Evolutionary conservation across 129 eudicot genomes (phyloP).

Genomic region (Rutidosis leptorrhynchoides): DNA sequence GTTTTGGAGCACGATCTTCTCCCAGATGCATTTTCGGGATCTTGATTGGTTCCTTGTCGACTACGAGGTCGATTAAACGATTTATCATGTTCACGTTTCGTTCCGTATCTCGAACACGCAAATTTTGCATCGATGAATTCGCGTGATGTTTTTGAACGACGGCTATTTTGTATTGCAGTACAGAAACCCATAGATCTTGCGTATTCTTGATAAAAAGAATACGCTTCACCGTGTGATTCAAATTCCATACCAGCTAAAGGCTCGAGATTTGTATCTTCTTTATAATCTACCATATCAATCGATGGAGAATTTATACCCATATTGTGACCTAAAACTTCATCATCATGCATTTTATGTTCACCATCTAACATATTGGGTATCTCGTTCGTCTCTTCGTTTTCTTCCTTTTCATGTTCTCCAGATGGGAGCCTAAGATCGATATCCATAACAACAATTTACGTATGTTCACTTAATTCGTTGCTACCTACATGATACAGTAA

Average conservation of each 20-base stretch:
- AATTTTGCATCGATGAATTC: conserved; percentile 95
- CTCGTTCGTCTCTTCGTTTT: conserved; percentile 50
- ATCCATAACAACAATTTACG: conserved; percentile 54
- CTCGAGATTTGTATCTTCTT: conserved; percentile 73
- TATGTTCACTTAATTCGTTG: conserved; percentile 13
- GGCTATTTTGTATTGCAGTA: conserved; percentile 90
- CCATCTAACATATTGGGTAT: conserved; percentile 44
- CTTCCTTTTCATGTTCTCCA: conserved; percentile 72
- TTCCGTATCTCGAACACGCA: conserved; percentile 96
- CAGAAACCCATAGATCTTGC: conserved; percentile 85
- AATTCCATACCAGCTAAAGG: conserved; percentile 95
- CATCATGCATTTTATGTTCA: conserved; percentile 56
- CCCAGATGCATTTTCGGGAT: conserved; percentile 74
- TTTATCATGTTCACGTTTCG: conserved; percentile 91
- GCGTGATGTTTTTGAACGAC: conserved; percentile 80
- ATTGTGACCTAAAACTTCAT: conserved; percentile 43
- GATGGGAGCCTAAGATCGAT: conserved; percentile 93
- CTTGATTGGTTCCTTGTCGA: conserved; percentile 70
- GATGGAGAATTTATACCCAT: conserved; percentile 39
- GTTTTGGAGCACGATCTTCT: conserved; percentile 85
- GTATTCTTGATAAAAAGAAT: conserved; percentile 90
- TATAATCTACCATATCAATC: conserved; percentile 45
- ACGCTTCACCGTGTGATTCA: conserved; percentile 87
- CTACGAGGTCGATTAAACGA: conserved; percentile 63
- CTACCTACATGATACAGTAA: conserved; percentile 30